Base-by-base conservation (phyloP, 495 filamentous ascomycete genomes). In the Podospora fimiseda region DNA sequence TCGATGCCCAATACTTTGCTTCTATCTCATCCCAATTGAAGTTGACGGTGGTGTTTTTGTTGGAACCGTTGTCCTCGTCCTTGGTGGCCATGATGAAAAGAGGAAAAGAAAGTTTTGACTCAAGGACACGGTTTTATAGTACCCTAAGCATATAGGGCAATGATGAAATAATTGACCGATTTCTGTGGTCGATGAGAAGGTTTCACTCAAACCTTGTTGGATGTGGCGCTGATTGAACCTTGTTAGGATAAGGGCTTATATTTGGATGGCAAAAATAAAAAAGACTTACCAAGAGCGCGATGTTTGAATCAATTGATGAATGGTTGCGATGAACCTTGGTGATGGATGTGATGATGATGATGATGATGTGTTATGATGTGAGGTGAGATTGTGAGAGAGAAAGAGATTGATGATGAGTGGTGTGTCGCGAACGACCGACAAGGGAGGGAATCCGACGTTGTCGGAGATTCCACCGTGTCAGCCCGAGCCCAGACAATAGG, bases 21-120 rank as follows among this genome's bases (percentile, higher is more conserved):
- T 67, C 56, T 20, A 69, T 63, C 14, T 60, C 48, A 16, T 60
- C 54, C 65, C 63, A 68, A 33, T 33, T 11, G 6, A 33, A 33
- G 6, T 33, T 11, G 27, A 33, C 27, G 6, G 27, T 6, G 27
- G 27, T 33, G 27, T 33, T 5, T 11, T 33, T 11, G 27, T 5
- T 6, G 6, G 27, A 33, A 11, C 27, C 27, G 27, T 5, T 5
- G 6, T 33, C 6, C 27, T 33, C 27, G 27, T 5, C 27, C 27
- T 33, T 33, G 27, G 5, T 33, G 5, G 27, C 27, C 27, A 33
- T 5, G 27, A n/a, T n/a, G n/a, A n/a, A n/a, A n/a, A n/a, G n/a
- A n/a, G n/a, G n/a, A n/a, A n/a, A n/a, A n/a, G n/a, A n/a, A n/a
- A n/a, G n/a, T n/a, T n/a, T n/a, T n/a, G n/a, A n/a, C n/a, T n/a